These are phyloP conservation scores for Collybia nuda DNA, from an alignment of 768 basidiomycete species.

Conservation along the genomic window DNA sequence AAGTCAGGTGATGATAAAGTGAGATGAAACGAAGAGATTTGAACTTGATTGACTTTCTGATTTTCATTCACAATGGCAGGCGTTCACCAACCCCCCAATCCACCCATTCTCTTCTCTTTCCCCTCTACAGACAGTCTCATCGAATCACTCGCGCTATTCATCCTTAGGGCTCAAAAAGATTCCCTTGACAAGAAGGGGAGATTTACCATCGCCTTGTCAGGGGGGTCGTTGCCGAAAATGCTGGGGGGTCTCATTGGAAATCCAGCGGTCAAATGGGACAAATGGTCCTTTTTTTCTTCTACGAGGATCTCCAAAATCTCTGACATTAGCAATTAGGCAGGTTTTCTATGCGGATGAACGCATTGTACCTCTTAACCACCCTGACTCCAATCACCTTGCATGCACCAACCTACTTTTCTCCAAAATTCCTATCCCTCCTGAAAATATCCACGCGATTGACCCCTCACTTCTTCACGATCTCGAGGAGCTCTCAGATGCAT, in stretches of 20 bases:
- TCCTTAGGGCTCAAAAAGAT: conserved; percentile 86
- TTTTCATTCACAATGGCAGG: conserved; percentile 24
- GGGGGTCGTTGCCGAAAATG: conserved; percentile 86
- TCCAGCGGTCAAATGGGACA: conserved; percentile 82
- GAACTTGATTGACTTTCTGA: conserved; percentile 1
- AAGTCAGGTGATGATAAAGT: conserved; percentile 10
- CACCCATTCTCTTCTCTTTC: conserved; percentile 78
- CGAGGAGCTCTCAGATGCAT: conserved; percentile 78
- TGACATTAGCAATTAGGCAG: conserved; percentile 59
- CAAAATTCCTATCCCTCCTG: conserved; percentile 73
- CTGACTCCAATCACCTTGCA: conserved; percentile 88
- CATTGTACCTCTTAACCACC: conserved; percentile 87
- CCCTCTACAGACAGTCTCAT: conserved; percentile 52
- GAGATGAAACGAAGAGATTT: background rate
- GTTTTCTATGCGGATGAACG: conserved; percentile 98
- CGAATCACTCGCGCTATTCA: conserved; percentile 72
- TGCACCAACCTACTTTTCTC: conserved; percentile 75
- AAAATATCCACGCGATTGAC: conserved; percentile 87
- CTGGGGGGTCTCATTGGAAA: conserved; percentile 69
- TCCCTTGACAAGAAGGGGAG: conserved; percentile 84
- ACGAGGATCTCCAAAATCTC: background rate
- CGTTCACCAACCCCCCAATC: conserved; percentile 54
- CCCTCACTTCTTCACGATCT: conserved; percentile 60
- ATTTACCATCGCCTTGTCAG: conserved; percentile 93
- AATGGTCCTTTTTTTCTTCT: conserved; percentile 63